Base-by-base conservation (phyloP, 305 asterid species). In the Fraxinus baroniana region DNA sequence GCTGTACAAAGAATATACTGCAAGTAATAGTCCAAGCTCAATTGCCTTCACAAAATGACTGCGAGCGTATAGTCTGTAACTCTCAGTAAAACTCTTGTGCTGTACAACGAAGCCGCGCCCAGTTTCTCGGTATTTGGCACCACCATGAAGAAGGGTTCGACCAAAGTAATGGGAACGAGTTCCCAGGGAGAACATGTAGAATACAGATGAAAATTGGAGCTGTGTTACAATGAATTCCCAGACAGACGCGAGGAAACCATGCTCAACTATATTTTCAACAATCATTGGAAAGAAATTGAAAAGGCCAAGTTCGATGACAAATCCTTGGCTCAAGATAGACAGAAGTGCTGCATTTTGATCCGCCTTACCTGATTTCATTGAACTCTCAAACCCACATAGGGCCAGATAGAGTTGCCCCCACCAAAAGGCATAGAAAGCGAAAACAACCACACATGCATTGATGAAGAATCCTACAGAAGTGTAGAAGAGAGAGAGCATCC, bases 361-460 rank as follows among this genome's bases (percentile, higher is more conserved):
- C 72, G 89, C 86, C 79, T 83, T 62, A 85, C 77, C 79, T 74
- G 86, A 79, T 80, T 89, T 75, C 76, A 90, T 85, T 81, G 91
- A 89, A 30, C 84, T 92, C 88, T 93, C 98, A 6, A 93, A 86
- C 77, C 98, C 98, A 85, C 98, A 91, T 81, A 94, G 90, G 20
- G 97, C 97, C 86, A 94, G 85, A 89, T 93, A 94, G 28, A 94
- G 89, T 68, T 97, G 94, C 32, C 97, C 98, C 98, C 98, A 94
- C 83, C 93, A 86, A 87, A 94, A 94, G 79, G 93, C 92, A 79
- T 92, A 94, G 73, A 94, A 97, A 24, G 98, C 93, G 68, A 94
- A 90, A 79, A 92, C 70, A 20, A 60, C 32, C 70, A 60, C 5
- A 20, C 30, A 60, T 60, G 70, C 70, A 0, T 60, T 60, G 70